Evolutionary conservation across 1,284 basidiomycete genomes (phyloP).

Genomic region (Filobasidium uniguttulatum): DNA sequence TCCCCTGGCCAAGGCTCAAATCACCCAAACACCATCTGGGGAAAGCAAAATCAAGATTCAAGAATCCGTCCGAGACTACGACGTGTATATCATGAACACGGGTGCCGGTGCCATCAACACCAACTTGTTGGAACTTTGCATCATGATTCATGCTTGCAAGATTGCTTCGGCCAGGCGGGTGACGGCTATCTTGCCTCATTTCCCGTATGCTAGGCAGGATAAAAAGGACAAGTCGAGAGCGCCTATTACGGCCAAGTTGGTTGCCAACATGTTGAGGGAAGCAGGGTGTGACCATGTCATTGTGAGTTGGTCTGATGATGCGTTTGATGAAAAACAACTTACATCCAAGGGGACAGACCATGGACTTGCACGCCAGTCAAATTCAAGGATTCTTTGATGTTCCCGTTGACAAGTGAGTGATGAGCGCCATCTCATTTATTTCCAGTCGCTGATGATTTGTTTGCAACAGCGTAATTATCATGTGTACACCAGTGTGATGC

Average conservation of each 20-base stretch:
- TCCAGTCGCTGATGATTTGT: neutral
- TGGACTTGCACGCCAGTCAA: constrained; percentile 96
- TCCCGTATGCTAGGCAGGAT: constrained; percentile 92
- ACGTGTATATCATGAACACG: constrained; percentile 98
- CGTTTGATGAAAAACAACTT: neutral
- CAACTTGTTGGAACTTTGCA: constrained; percentile 87
- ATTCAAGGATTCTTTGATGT: constrained; percentile 99
- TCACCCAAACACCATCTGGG: constrained; percentile 77
- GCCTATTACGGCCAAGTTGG: constrained; percentile 95
- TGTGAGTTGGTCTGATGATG: constrained; percentile 50
- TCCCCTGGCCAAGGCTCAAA: constrained; percentile 67
- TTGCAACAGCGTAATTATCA: no score
- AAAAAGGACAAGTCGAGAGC: constrained; percentile 99
- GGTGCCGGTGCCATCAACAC: constrained; percentile 53
- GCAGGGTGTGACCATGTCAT: constrained; percentile 98
- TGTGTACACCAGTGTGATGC: no score
- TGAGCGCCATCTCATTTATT: neutral
- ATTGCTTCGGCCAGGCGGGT: constrained; percentile 90
- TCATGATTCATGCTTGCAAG: constrained; percentile 99
- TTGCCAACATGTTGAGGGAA: constrained; percentile 97
- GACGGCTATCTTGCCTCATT: constrained; percentile 88
- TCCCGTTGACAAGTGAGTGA: constrained; percentile 94
- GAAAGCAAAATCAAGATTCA: constrained; percentile 83
- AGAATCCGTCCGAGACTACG: constrained; percentile 93
- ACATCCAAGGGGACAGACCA: constrained; percentile 68